phyloP scores from a whole-genome alignment of 2,329 filamentous ascomycete species.

The Cryphonectria nitschkei region DNA sequence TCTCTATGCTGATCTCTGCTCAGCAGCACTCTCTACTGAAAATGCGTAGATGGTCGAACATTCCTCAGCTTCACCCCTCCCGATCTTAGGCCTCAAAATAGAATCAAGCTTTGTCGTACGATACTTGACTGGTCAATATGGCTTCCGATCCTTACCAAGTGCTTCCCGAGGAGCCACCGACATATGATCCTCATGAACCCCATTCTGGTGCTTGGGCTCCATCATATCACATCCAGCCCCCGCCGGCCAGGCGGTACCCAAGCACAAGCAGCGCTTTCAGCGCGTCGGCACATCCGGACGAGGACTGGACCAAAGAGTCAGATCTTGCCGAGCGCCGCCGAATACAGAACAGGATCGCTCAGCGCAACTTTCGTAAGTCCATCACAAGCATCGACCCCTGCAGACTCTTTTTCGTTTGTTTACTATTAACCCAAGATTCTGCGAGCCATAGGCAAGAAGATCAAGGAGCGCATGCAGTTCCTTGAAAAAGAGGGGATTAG shows the following conservation, averaged over 20 bases:
- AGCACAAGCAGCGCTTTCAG: conserved; percentile 92
- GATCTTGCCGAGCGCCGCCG: conserved; percentile 91
- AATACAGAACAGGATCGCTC: conserved; percentile 97
- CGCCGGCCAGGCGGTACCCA: conserved; percentile 27
- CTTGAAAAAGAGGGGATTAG: conserved; percentile 75
- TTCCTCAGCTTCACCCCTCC: too few species aligned
- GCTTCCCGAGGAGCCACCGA: conserved; percentile 27
- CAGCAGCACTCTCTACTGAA: too few species aligned
- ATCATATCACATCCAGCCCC: conserved; percentile 20
- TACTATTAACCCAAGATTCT: not conserved
- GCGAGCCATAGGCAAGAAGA: conserved; percentile 73
- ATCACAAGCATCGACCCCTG: conserved; percentile 28
- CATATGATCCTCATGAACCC: conserved; percentile 24
- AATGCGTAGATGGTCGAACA: too few species aligned
- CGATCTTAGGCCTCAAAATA: too few species aligned
- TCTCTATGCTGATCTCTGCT: too few species aligned
- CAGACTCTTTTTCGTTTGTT: not conserved
- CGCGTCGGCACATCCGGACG: conserved; percentile 89
- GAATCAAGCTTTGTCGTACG: too few species aligned
- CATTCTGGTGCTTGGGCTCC: conserved; percentile 25
- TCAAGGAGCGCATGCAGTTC: conserved; percentile 86
- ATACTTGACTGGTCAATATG: conserved; percentile 4
- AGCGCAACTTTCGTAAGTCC: conserved; percentile 86
- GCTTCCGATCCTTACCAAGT: conserved; percentile 27
- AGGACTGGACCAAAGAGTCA: conserved; percentile 99